These are phyloP conservation scores for Hypsizygus marmoreus DNA, from an alignment of 768 basidiomycete genomes.

Conservation along the genomic window DNA sequence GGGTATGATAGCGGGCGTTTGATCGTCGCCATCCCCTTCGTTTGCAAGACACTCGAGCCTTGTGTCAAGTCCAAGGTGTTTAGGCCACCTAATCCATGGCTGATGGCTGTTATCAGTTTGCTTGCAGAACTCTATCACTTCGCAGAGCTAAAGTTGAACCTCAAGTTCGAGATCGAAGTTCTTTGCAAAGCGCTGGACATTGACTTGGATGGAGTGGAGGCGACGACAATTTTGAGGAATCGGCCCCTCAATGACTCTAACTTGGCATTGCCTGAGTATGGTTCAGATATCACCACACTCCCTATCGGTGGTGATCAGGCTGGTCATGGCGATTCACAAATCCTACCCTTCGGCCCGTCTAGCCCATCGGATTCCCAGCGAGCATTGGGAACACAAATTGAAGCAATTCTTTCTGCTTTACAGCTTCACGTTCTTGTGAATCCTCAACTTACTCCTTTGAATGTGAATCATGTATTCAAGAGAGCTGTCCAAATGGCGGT, in stretches of 20 bases:
- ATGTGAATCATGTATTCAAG: conserved; percentile 83
- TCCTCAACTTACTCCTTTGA: conserved; percentile 71
- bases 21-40: conserved; percentile 94
- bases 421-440: conserved; percentile 77
- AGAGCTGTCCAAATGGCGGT: conserved; percentile 88
- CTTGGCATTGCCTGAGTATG: conserved; percentile 76
- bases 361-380: conserved; percentile 67
- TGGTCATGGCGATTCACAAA: conserved; percentile 58
- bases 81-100: conserved; percentile 96
- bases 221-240: conserved; percentile 79
- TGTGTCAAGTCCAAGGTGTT: conserved; percentile 90
- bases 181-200: conserved; percentile 91
- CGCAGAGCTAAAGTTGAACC: conserved; percentile 92
- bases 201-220: conserved; percentile 82
- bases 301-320: conserved; percentile 74
- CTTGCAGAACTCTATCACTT: conserved; percentile 96
- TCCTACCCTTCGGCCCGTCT: conserved; percentile 60
- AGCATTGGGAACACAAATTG: conserved; percentile 75
- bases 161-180: conserved; percentile 98
- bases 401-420: conserved; percentile 73
- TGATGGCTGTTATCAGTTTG: conserved; percentile 92
- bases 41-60: conserved; percentile 94
- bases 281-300: conserved; percentile 76
- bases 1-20: conserved; percentile 91
- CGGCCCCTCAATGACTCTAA: conserved; percentile 66